Base-by-base conservation (phyloP, 352 stramenopile genomes). In the Phytophthora aleatoria region DNA sequence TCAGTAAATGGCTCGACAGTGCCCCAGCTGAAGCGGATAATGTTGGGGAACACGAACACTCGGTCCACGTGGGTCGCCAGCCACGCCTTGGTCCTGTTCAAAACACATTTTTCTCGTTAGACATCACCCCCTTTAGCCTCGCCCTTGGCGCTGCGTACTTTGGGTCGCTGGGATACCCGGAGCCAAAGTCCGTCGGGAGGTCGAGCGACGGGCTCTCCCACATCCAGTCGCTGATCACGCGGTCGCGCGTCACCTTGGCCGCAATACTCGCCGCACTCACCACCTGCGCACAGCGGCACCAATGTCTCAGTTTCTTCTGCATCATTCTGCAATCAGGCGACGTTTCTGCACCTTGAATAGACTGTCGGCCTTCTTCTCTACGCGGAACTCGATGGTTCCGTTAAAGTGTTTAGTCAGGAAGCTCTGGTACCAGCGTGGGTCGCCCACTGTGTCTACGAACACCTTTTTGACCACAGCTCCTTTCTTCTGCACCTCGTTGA, bases 281-380 rank as follows among this genome's bases (percentile, higher is more conserved):
- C 3, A 96, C 82, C 81, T 90, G 42, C 42, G 5, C 45, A 67
- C 26, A 50, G 27, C 33, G 38, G 5, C 15, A 12, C 24, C n/a
- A 15, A 45, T 45, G 26, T n/a, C 39, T 50, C 16, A 11, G 5
- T 38, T 31, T 13, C 20, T 26, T 30, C 13, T 10, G 1, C 3
- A 45, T 48, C 42, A 28, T 15, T 15, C 9, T 11, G 5, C 13
- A 50, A 48, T 28, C 33, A 3, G 16, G 5, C 7, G 44, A 16
- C 13, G 0, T 42, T 28, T 3, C 1, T 26, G 24, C 26, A 91
- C 91, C 73, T 97, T 97, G 85, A 98, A 98, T 9, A 98, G 86
- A 57, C 92, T 96, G 74, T 99, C 96, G 20, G 95, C 96, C 64
- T 98, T 98, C 80, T 97, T 98, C 69, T 97, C 91, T n/a, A 98